Conservation (phyloP, 306 rosid genomes). For the Vachellia pachyceras region DNA sequence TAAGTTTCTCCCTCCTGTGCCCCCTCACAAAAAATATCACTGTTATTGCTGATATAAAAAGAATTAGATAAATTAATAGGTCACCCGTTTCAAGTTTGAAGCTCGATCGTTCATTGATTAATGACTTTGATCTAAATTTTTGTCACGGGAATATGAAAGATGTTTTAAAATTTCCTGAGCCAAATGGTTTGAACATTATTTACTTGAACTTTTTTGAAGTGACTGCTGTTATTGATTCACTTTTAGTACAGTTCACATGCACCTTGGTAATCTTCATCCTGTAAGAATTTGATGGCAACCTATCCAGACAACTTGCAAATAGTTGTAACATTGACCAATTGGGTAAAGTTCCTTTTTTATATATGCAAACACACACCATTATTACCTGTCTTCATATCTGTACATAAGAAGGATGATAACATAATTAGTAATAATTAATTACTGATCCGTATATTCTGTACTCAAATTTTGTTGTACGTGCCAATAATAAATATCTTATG, state of each 20-base stretch:
- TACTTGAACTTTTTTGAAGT: not conserved
- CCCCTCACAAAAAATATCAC: not conserved
- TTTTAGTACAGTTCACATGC: conserved; percentile 3
- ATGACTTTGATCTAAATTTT: not conserved
- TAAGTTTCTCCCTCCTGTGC: not conserved
- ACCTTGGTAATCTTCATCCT: not conserved
- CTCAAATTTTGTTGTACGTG: not conserved
- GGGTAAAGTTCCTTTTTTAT: conserved; percentile 3
- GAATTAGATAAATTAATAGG: not conserved
- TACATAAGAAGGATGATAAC: not conserved
- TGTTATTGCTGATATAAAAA: not conserved
- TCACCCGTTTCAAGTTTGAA: not conserved
- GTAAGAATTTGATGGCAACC: conserved; percentile 5
- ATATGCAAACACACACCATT: not conserved
- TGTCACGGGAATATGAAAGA: not conserved
- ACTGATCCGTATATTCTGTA: not conserved
- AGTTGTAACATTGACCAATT: conserved; percentile 1
- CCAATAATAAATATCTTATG: not conserved
- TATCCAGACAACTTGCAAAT: not conserved
- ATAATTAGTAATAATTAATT: not conserved
- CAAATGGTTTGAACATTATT: not conserved
- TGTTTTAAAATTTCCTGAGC: not conserved
- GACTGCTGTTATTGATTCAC: not conserved
- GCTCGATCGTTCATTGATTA: not conserved
- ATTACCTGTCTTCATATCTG: not conserved